Evolutionary conservation across 148 eudicot genomes (phyloP).

Genomic region (Vaccinium myrtillus): DNA sequence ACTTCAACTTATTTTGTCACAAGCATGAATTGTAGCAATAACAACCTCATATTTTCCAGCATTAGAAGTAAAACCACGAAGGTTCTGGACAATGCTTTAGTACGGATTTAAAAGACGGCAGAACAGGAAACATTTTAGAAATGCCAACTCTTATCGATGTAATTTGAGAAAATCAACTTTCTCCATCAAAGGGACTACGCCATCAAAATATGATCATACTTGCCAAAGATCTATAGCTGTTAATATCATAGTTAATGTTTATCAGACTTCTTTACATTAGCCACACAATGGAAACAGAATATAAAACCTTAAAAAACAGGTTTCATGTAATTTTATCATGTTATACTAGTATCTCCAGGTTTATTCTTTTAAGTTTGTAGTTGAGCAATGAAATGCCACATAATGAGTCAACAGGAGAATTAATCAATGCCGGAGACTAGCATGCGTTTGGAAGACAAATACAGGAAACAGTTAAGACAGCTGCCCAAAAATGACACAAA

Average conservation of each 20-base stretch:
- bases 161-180: not conserved
- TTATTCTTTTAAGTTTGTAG: not conserved
- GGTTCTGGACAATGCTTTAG: not conserved
- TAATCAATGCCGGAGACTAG: not conserved
- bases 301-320: not conserved
- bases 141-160: constrained; percentile 1
- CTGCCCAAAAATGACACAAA: not conserved
- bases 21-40: constrained; percentile 5
- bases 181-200: not conserved
- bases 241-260: not conserved
- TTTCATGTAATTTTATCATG: not conserved
- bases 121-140: not conserved
- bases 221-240: not conserved
- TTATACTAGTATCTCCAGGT: not conserved
- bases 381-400: not conserved
- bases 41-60: not conserved
- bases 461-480: not conserved
- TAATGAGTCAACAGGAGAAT: not conserved
- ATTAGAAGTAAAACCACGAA: not conserved
- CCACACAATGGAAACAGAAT: not conserved
- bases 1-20: not conserved
- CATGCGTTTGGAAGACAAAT: not conserved
- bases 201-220: not conserved
- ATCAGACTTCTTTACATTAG: not conserved
- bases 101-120: not conserved